A percentile compares a stretch with the other conserved stretches of the same genome.
Conservation (phyloP, 2,329 filamentous ascomycete genomes). For the Arthrobotrys conoides region DNA sequence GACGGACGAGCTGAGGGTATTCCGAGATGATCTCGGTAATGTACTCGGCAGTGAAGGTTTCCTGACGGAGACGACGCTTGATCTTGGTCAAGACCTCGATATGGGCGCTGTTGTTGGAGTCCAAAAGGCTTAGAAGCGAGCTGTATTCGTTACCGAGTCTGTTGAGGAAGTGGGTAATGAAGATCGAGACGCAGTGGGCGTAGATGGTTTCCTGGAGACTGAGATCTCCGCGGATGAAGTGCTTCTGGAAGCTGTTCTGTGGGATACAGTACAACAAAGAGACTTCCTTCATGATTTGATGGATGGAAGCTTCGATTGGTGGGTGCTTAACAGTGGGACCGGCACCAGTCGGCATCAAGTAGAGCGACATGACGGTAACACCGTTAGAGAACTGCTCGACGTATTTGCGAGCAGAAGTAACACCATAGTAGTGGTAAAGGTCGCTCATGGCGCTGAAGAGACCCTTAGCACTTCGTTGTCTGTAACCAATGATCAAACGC, state of each 20-base stretch:
- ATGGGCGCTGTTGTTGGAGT: slow-evolving; percentile 84
- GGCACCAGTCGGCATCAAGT: slow-evolving; percentile 80
- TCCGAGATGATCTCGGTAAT: slow-evolving; percentile 96
- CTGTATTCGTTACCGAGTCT: slow-evolving; percentile 89
- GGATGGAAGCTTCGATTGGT: slow-evolving; percentile 91
- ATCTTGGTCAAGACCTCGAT: slow-evolving; percentile 91
- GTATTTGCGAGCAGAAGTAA: slow-evolving; percentile 96
- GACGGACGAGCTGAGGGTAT: slow-evolving; percentile 87
- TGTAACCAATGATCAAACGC: slow-evolving; percentile 93
- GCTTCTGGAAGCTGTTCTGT: slow-evolving; percentile 92
- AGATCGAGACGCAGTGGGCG: slow-evolving; percentile 97
- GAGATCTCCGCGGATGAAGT: slow-evolving; percentile 87
- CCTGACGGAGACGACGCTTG: slow-evolving; percentile 92
- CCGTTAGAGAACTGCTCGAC: slow-evolving; percentile 99
- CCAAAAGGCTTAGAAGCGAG: slow-evolving; percentile 84
- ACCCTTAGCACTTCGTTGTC: slow-evolving; percentile 89
- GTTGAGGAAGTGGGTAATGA: slow-evolving; percentile 98
- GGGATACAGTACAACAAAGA: slow-evolving; percentile 97
- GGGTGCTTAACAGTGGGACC: slow-evolving; percentile 74
- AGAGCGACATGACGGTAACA: slow-evolving; percentile 96
- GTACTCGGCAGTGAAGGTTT: slow-evolving; percentile 98
- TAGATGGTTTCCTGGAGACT: slow-evolving; percentile 98
- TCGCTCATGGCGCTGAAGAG: slow-evolving; percentile 96
- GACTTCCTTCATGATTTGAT: slow-evolving; percentile 99
- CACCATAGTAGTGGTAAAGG: slow-evolving; percentile 97